phyloP scores from a whole-genome alignment of 441 rosid genomes.

The Aleurites moluccanus region DNA sequence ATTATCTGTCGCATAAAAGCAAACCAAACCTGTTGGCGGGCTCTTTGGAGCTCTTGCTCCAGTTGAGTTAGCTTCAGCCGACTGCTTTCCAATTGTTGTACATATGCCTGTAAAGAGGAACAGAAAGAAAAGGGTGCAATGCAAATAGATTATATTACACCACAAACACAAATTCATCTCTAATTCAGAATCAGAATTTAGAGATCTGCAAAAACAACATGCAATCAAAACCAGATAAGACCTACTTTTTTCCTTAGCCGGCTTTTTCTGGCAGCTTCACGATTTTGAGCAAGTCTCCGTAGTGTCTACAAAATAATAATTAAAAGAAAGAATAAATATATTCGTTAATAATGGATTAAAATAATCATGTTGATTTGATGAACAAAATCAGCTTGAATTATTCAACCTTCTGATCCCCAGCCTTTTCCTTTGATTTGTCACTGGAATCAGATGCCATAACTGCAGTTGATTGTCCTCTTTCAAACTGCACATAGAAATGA shows the following conservation, averaged over 20 bases:
- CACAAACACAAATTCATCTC: neutral
- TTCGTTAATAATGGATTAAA: neutral
- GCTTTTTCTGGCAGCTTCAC: slow-evolving; percentile 87
- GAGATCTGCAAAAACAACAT: neutral
- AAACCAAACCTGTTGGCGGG: slow-evolving; percentile 75
- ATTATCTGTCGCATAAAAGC: neutral
- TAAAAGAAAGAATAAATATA: neutral
- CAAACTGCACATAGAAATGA: slow-evolving; percentile 52
- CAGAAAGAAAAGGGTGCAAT: slow-evolving; percentile 2
- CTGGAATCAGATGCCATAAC: slow-evolving; percentile 68
- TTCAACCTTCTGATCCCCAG: slow-evolving; percentile 70
- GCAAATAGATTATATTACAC: neutral
- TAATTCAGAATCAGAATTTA: neutral
- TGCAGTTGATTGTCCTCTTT: slow-evolving; percentile 47
- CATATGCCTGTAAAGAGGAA: slow-evolving; percentile 58
- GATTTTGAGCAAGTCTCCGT: slow-evolving; percentile 84
- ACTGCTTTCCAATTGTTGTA: slow-evolving; percentile 88
- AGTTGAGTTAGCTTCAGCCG: slow-evolving; percentile 78
- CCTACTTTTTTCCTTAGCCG: slow-evolving; percentile 70
- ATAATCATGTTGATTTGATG: neutral
- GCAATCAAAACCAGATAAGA: slow-evolving; percentile 2
- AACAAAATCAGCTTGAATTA: slow-evolving; percentile 3
- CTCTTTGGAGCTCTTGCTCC: slow-evolving; percentile 89
- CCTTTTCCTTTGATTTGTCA: slow-evolving; percentile 78
- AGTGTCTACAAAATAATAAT: slow-evolving; percentile 41